Conservation (phyloP, 768 basidiomycete species). For the Boletus insuetus region DNA sequence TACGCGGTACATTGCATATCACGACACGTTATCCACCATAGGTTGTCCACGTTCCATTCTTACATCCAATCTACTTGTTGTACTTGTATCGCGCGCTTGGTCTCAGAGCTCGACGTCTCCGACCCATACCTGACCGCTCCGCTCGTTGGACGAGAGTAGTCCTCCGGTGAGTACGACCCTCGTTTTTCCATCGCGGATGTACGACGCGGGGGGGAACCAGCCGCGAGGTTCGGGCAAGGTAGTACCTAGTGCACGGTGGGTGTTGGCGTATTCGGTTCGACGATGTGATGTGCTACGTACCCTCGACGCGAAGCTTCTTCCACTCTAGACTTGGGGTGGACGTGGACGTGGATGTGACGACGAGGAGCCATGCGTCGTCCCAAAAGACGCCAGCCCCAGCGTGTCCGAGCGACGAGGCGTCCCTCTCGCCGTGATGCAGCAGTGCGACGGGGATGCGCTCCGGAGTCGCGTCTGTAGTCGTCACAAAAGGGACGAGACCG, state of each 20-base stretch:
- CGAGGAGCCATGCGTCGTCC: conserved; percentile 35
- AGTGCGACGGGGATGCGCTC: conserved; percentile 26
- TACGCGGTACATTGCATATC: no score
- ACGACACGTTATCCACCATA: no score
- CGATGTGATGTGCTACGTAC: neutral
- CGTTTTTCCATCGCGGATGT: conserved; percentile 22
- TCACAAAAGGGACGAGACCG: conserved; percentile 30
- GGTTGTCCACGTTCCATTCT: no score
- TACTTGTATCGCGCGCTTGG: no score
- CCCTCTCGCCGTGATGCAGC: conserved; percentile 37
- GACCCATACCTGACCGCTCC: no score
- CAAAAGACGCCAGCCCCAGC: conserved; percentile 41
- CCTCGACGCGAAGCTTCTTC: conserved; percentile 23
- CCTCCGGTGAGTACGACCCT: conserved; percentile 28
- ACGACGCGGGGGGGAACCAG: conserved; percentile 40
- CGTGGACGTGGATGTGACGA: no score
- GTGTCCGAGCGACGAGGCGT: conserved; percentile 36
- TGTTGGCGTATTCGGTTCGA: no score
- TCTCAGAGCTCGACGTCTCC: no score
- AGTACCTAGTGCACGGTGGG: no score
- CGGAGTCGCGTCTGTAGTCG: neutral
- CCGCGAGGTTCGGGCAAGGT: conserved; percentile 36
- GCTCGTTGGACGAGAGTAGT: no score
- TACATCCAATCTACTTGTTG: no score
- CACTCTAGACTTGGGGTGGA: conserved; percentile 15